These are phyloP conservation scores for Uncinocarpus reesii DNA, from an alignment of 2,329 filamentous ascomycete species.

Conservation along the genomic window DNA sequence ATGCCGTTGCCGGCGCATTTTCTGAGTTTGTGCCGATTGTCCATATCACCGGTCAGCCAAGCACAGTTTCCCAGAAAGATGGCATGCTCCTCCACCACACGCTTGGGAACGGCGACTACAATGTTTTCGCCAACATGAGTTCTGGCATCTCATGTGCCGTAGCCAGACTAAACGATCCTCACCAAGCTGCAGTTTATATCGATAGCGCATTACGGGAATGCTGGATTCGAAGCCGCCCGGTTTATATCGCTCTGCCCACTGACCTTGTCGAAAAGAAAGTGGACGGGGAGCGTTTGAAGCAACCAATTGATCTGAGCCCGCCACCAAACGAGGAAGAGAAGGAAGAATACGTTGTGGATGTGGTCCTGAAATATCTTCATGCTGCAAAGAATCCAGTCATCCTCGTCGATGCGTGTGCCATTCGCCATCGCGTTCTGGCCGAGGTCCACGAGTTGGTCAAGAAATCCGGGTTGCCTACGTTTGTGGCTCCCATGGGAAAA, in stretches of 20 bases:
- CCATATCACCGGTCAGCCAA: slow-evolving; percentile 49
- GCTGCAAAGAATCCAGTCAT: slow-evolving; percentile 63
- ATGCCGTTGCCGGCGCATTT: slow-evolving; percentile 63
- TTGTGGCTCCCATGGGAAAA: slow-evolving; percentile 80
- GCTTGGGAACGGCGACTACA: slow-evolving; percentile 50
- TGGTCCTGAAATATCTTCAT: slow-evolving; percentile 60
- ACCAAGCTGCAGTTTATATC: slow-evolving; percentile 41
- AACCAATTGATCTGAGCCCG: slow-evolving; percentile 54
- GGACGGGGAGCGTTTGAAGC: slow-evolving; percentile 58
- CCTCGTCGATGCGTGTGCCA: slow-evolving; percentile 69
- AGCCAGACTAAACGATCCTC: slow-evolving; percentile 38
- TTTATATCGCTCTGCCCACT: slow-evolving; percentile 45
- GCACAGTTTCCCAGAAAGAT: slow-evolving; percentile 35
- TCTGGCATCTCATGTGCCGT: slow-evolving; percentile 43
- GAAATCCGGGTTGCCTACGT: slow-evolving; percentile 64
- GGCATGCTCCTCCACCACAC: slow-evolving; percentile 53
- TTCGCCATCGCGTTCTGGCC: slow-evolving; percentile 59
- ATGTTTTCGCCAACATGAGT: slow-evolving; percentile 43
- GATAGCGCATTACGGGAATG: slow-evolving; percentile 44
- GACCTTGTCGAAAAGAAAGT: slow-evolving; percentile 55
- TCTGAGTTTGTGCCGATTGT: slow-evolving; percentile 61
- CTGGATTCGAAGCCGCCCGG: slow-evolving; percentile 45
- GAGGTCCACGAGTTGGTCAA: slow-evolving; percentile 62
- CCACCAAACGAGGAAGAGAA: slow-evolving; percentile 56
- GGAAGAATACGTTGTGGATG: slow-evolving; percentile 67